phyloP scores from a whole-genome alignment of 768 basidiomycete genomes.

The Auriscalpium orientale region DNA sequence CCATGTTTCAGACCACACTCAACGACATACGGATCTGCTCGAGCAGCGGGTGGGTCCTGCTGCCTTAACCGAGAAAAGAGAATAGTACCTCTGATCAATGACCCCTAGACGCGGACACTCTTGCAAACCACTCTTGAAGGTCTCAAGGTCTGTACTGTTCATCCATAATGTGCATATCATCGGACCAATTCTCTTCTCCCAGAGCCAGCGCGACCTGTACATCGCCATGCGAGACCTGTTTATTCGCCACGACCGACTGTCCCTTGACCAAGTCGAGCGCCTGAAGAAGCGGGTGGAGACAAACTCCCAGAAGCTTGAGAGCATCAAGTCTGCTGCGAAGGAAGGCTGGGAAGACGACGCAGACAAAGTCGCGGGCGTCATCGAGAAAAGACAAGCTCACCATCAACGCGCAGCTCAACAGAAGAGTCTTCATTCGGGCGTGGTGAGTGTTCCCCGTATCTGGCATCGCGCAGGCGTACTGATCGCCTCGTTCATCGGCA shows the following conservation, averaged over 20 bases:
- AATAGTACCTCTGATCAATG: neutral
- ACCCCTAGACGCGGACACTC: conserved; percentile 47
- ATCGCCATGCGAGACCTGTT: conserved; percentile 83
- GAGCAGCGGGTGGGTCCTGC: conserved; percentile 55
- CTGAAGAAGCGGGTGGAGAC: conserved; percentile 81
- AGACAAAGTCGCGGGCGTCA: conserved; percentile 59
- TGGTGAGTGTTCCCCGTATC: conserved; percentile 42
- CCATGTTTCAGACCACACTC: conserved; percentile 58
- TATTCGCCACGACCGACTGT: conserved; percentile 80
- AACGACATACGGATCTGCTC: conserved; percentile 64
- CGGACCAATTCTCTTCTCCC: conserved; percentile 5
- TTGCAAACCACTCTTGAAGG: conserved; percentile 67
- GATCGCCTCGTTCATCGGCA: conserved; percentile 20
- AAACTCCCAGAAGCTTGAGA: conserved; percentile 70
- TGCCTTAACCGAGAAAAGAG: neutral
- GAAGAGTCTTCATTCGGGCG: conserved; percentile 82
- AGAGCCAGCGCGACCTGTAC: conserved; percentile 81
- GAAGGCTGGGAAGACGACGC: conserved; percentile 84
- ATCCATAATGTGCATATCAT: neutral
- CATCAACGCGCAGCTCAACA: conserved; percentile 64
- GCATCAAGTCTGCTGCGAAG: conserved; percentile 58
- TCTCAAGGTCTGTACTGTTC: conserved; percentile 48
- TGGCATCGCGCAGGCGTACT: too few species aligned
- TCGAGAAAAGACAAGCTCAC: conserved; percentile 84
- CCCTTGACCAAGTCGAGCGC: conserved; percentile 81